Base-by-base conservation (phyloP, 2,329 filamentous ascomycete species). In the Monosporascus cannonballus region DNA sequence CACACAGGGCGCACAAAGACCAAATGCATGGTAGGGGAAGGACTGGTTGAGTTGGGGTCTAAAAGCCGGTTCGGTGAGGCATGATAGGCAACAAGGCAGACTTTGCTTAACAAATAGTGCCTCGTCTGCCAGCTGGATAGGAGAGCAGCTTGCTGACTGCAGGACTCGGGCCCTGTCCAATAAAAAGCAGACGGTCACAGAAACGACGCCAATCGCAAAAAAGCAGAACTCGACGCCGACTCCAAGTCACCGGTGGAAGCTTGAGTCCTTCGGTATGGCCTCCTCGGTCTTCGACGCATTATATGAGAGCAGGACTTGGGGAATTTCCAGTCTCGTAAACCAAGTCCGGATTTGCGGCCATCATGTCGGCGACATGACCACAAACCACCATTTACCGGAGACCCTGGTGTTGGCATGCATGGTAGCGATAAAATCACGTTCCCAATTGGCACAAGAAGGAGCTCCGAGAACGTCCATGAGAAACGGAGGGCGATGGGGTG, bases 61-160 rank as follows among this genome's bases (percentile, higher is more conserved):
- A 59, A 64, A 60, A 63, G 50, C 52, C 56, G 56, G 67, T 64
- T 67, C 64, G 66, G 64, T 64, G 61, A 67, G 58, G 62, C 65
- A 64, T 61, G 59, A 53, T 61, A 68, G 66, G 66, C 66, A 67
- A 68, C 66, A 69, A 69, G 66, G 66, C 66, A 68, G 65, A 68
- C 52, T 61, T 60, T 54, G 62, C 54, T 60, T 58, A 56, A 54
- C 59, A 54, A 61, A 67, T 61, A 65, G 59, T 60, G 65, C 64
- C 64, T 67, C 61, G 61, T 64, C 47, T 57, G 57, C 51, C 58
- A 66, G 64, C 65, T 68, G 64, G 65, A 61, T 60, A 60, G 61
- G 59, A 64, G 61, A 30, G 56, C 53, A 57, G 52, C 58, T 46
- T 65, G 64, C 65, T 67, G 64, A 67, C 65, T 65, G 65, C 65